phyloP scores from a whole-genome alignment of 345 rosid species.

The Microcos paniculata region DNA sequence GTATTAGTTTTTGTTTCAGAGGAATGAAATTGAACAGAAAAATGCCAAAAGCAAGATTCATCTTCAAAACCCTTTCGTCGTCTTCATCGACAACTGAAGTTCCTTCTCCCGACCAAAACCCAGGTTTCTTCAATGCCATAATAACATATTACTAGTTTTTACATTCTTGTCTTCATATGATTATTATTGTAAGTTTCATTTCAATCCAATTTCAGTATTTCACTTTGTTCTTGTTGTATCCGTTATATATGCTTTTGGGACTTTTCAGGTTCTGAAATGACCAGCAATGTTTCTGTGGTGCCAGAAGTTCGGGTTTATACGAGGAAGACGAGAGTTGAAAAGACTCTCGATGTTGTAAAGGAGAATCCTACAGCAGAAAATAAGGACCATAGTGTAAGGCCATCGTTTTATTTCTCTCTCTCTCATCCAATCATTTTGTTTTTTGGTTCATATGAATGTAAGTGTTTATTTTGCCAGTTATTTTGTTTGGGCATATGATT shows the following conservation, averaged over 20 bases:
- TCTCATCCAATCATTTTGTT: background rate
- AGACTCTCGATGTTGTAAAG: conserved; percentile 24
- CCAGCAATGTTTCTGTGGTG: conserved; percentile 13
- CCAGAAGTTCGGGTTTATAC: conserved; percentile 45
- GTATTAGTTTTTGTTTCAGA: background rate
- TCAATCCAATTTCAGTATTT: too few relatives aligned
- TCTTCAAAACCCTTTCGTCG: conserved; percentile 24
- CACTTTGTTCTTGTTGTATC: background rate
- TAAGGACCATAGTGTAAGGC: conserved; percentile 26
- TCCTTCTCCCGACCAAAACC: conserved; percentile 21
- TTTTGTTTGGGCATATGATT: background rate
- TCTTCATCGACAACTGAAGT: conserved; percentile 8
- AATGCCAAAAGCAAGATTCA: conserved; percentile 34
- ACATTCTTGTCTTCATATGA: background rate
- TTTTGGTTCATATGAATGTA: background rate
- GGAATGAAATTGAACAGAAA: conserved; percentile 8
- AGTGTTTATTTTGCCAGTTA: background rate
- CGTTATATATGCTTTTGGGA: background rate
- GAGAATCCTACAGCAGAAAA: conserved; percentile 27
- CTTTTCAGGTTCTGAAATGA: conserved; percentile 23
- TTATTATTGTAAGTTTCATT: background rate
- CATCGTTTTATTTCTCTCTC: background rate
- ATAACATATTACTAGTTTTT: background rate
- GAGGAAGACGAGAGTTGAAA: conserved; percentile 57
- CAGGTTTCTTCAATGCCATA: conserved; percentile 31